phyloP scores from a whole-genome alignment of 495 filamentous ascomycete genomes.

The Corynascus novoguineensis region DNA sequence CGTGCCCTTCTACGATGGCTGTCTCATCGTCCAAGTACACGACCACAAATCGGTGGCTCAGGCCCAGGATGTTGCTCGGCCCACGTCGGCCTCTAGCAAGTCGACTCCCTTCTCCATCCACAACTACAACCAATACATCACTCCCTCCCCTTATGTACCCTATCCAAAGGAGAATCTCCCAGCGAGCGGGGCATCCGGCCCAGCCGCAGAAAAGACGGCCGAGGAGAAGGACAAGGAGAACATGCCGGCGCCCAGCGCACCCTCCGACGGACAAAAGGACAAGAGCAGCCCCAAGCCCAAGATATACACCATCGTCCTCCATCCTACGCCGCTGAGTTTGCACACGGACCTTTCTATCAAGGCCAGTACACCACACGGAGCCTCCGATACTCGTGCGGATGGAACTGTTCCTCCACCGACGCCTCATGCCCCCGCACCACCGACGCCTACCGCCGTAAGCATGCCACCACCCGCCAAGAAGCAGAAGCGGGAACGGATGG shows the following conservation, averaged over 20 bases:
- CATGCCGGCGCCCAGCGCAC: constrained; percentile 45
- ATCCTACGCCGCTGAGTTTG: constrained; percentile 70
- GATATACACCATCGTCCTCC: constrained; percentile 73
- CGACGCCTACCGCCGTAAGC: constrained; percentile 48
- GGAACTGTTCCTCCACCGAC: constrained; percentile 60
- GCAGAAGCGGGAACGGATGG: constrained; percentile 62
- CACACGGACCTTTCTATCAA: constrained; percentile 71
- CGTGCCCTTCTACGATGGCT: constrained; percentile 90
- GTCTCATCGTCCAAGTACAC: constrained; percentile 86
- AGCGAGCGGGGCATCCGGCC: constrained; percentile 23
- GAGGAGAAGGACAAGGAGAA: constrained; percentile 43
- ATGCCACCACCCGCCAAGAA: constrained; percentile 62
- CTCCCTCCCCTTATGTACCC: constrained; percentile 78
- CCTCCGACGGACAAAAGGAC: constrained; percentile 45
- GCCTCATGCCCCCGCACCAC: constrained; percentile 55
- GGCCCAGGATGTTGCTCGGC: constrained; percentile 52
- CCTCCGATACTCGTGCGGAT: constrained; percentile 42
- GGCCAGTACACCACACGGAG: constrained; percentile 58
- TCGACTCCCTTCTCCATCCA: constrained; percentile 74
- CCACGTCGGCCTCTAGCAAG: constrained; percentile 53
- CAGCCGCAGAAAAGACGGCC: constrained; percentile 27
- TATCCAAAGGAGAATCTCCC: constrained; percentile 58
- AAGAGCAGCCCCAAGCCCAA: constrained; percentile 51
- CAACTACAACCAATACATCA: constrained; percentile 80
- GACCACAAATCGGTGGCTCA: constrained; percentile 69